Percentiles rank a stretch among this genome's conserved stretches.
Evolutionary conservation across 441 rosid species (phyloP).

Genomic region (Cnidoscolus chayamansa): DNA sequence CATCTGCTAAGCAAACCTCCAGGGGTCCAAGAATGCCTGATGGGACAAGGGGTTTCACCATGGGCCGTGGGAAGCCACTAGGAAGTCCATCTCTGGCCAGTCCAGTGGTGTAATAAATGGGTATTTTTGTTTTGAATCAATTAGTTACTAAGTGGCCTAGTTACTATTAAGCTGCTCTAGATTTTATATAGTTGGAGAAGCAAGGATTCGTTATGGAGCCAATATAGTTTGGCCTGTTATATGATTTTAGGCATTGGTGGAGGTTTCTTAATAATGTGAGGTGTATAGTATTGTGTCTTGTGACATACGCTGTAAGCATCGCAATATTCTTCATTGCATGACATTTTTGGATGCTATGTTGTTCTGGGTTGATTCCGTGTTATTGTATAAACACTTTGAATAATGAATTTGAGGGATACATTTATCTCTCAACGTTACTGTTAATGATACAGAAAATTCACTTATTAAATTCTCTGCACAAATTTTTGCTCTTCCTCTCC

Average conservation of each 20-base stretch:
- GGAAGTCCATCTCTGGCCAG: slow-evolving; percentile 18
- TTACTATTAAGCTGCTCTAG: slow-evolving; percentile 5
- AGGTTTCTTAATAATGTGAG: slow-evolving; percentile 7
- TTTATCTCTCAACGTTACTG: background rate
- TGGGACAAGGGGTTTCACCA: slow-evolving; percentile 83
- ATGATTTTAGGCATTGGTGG: slow-evolving; percentile 3
- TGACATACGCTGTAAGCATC: slow-evolving; percentile 2
- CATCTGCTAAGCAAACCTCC: slow-evolving; percentile 40
- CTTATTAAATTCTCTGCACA: no score
- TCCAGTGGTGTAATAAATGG: slow-evolving; percentile 24
- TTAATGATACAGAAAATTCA: background rate
- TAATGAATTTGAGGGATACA: slow-evolving; percentile 11
- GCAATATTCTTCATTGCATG: background rate
- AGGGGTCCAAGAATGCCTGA: slow-evolving; percentile 88
- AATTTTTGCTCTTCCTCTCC: no score
- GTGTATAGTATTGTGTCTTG: slow-evolving; percentile 17
- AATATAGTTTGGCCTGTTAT: background rate
- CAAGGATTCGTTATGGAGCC: slow-evolving; percentile 21
- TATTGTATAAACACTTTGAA: background rate
- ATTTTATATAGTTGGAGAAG: slow-evolving; percentile 10
- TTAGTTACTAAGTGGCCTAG: background rate
- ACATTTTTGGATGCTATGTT: background rate
- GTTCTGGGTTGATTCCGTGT: background rate
- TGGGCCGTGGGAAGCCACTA: slow-evolving; percentile 89
- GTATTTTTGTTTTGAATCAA: background rate